Conservation (phyloP, 225 moss, liverwort and hornwort genomes). For the Physcomitrellopsis africana region DNA sequence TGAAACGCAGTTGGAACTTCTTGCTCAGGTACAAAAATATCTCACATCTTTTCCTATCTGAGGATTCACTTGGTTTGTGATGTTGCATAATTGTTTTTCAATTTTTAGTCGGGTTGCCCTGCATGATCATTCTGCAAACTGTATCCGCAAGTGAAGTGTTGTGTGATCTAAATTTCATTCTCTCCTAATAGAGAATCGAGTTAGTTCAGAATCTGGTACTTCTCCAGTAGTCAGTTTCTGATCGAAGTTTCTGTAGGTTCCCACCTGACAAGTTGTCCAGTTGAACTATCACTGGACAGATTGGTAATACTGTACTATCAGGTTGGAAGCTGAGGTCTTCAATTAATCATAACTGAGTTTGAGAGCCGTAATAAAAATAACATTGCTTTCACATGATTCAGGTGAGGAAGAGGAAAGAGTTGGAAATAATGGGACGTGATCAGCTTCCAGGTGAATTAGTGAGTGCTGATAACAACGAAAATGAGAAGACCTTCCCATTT, state of each 20-base stretch:
- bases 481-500: slow-evolving; percentile 75
- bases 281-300: no score
- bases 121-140: not conserved
- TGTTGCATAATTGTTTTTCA: not conserved
- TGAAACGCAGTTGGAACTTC: slow-evolving; percentile 64
- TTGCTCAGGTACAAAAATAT: slow-evolving; percentile 51
- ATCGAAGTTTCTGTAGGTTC: no score
- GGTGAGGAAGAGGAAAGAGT: slow-evolving; percentile 81
- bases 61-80: not conserved
- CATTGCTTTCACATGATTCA: slow-evolving; percentile 26
- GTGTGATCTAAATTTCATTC: not conserved
- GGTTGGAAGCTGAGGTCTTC: not conserved
- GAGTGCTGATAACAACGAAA: slow-evolving; percentile 38
- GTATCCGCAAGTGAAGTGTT: not conserved
- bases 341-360: not conserved
- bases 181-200: no score
- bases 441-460: slow-evolving; percentile 48
- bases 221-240: no score
- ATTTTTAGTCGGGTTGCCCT: not conserved
- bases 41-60: slow-evolving; percentile 4
- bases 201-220: no score
- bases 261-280: no score
- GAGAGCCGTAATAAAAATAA: not conserved
- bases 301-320: not conserved
- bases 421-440: slow-evolving; percentile 72